Conservation (phyloP, 495 filamentous ascomycete genomes). For the Lindgomyces ingoldianus region DNA sequence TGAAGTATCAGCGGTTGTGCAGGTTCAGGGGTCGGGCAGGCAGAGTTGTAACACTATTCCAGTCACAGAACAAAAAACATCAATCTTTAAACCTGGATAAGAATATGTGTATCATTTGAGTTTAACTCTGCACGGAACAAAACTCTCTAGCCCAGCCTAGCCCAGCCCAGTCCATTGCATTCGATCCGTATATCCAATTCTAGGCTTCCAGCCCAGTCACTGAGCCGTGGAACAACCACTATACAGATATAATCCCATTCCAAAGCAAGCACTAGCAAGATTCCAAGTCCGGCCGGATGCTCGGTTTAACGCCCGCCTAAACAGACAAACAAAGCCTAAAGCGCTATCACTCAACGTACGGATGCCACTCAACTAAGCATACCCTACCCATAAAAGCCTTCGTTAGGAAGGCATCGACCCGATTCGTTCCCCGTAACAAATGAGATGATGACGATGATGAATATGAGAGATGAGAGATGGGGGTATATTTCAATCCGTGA, state of each 20-base stretch:
- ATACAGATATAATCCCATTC: neutral
- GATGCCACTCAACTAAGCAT: neutral
- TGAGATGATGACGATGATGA: conserved; percentile 23
- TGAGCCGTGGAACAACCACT: neutral
- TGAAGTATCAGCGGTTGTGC: neutral
- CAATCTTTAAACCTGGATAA: neutral
- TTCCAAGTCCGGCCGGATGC: conserved; percentile 4
- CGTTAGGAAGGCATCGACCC: neutral
- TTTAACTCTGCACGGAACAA: neutral
- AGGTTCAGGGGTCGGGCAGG: too few species aligned
- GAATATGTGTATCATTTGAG: conserved; percentile 5
- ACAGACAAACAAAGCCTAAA: neutral
- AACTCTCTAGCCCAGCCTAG: neutral
- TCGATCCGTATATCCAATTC: conserved; percentile 6
- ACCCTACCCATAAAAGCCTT: neutral
- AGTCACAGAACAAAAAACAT: neutral
- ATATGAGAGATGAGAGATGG: conserved; percentile 33
- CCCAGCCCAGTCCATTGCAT: neutral
- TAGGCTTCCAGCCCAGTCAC: too few species aligned
- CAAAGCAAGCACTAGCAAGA: too few species aligned
- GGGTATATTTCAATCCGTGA: conserved; percentile 30
- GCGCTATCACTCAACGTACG: neutral
- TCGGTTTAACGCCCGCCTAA: conserved; percentile 9
- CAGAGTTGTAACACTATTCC: too few species aligned
- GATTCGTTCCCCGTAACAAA: conserved; percentile 10